Conservation (phyloP, 176 grass and related monocot species). For the Zizania latifolia region DNA sequence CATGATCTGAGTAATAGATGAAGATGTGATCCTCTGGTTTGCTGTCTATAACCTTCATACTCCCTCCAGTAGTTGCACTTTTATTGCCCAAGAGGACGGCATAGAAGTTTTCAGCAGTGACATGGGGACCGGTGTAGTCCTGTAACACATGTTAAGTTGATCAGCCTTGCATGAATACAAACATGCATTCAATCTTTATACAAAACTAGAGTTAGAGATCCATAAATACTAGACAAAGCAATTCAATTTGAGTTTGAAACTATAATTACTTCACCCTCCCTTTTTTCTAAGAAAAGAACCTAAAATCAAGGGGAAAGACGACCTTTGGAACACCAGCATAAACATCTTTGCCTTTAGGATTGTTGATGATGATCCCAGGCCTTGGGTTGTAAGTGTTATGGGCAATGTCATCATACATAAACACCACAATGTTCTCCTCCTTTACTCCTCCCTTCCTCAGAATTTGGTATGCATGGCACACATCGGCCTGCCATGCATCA, state of each 20-base stretch:
- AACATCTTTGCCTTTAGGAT: slow-evolving; percentile 68
- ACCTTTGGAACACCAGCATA: slow-evolving; percentile 94
- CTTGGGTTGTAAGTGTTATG: slow-evolving; percentile 56
- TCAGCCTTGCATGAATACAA: neutral
- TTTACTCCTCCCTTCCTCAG: slow-evolving; percentile 57
- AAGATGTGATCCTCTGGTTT: slow-evolving; percentile 84
- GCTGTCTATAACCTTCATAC: slow-evolving; percentile 87
- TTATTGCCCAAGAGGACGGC: slow-evolving; percentile 77
- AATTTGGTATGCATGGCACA: slow-evolving; percentile 91
- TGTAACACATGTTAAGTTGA: slow-evolving; percentile 25
- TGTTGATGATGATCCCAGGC: slow-evolving; percentile 73
- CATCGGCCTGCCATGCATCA: slow-evolving; percentile 50
- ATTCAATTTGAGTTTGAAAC: neutral
- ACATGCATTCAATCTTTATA: neutral
- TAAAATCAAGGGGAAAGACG: neutral
- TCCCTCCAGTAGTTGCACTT: slow-evolving; percentile 75
- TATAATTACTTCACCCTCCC: neutral
- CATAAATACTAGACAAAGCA: neutral
- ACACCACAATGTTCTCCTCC: slow-evolving; percentile 93
- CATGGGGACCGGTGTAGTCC: slow-evolving; percentile 72
- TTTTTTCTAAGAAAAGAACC: neutral
- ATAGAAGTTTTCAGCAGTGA: slow-evolving; percentile 70
- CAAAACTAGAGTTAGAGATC: neutral
- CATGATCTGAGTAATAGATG: slow-evolving; percentile 94
- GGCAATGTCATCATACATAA: slow-evolving; percentile 88